These are phyloP conservation scores for Erigeron philadelphicus DNA, from an alignment of 140 eudicot species.

Conservation along the genomic window DNA sequence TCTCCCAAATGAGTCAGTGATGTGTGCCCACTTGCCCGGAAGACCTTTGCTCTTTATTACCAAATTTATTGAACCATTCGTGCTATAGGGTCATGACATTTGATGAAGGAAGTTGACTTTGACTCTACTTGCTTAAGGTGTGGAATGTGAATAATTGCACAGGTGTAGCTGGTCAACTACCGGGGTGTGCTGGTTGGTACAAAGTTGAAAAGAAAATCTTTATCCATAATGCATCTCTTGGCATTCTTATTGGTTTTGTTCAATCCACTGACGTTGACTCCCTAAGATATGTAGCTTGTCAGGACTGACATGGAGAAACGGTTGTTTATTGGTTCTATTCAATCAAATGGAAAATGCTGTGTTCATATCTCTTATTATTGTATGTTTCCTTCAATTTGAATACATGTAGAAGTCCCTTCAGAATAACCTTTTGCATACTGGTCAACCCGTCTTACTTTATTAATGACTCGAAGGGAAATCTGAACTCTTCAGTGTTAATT, in stretches of 20 bases:
- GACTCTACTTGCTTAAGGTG: conserved; percentile 49
- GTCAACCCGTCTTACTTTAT: too few relatives aligned
- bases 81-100: background rate
- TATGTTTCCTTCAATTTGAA: too few relatives aligned
- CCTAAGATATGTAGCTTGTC: conserved; percentile 56
- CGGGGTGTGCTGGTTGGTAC: conserved; percentile 98
- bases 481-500: too few relatives aligned
- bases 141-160: conserved; percentile 87
- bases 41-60: conserved; percentile 38
- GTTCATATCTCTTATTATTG: too few relatives aligned
- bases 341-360: too few relatives aligned
- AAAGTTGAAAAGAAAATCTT: conserved; percentile 68
- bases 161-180: conserved; percentile 90
- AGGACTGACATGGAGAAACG: conserved; percentile 70
- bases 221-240: conserved; percentile 75
- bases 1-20: conserved; percentile 91
- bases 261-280: conserved; percentile 61
- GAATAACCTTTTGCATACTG: too few relatives aligned
- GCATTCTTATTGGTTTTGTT: conserved; percentile 62
- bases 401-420: too few relatives aligned
- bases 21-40: conserved; percentile 79
- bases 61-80: background rate
- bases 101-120: background rate
- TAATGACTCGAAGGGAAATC: too few relatives aligned
- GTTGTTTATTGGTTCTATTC: conserved; percentile 60